A percentile compares a stretch with the other conserved stretches of the same genome.
Evolutionary conservation across 257 asterid genomes (phyloP).

Genomic region (Nicotiana obtusifolia): DNA sequence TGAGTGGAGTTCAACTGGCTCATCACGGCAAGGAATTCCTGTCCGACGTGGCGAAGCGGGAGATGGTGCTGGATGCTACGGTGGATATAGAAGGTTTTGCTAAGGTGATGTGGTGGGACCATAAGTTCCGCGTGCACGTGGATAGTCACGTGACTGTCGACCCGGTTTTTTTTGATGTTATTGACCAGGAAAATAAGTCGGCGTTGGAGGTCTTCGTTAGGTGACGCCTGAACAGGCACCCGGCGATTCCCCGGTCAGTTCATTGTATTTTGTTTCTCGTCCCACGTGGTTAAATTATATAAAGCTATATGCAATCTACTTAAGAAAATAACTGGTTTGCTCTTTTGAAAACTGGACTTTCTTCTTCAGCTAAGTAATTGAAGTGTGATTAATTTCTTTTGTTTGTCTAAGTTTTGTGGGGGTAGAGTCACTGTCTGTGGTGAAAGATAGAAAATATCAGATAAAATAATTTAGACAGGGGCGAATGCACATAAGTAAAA

Average conservation of each 20-base stretch:
- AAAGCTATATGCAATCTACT: too few relatives aligned
- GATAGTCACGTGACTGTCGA: conserved; percentile 94
- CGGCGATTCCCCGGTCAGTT: neutral
- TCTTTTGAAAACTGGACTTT: too few relatives aligned
- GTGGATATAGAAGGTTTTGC: conserved; percentile 80
- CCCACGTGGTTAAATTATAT: too few relatives aligned
- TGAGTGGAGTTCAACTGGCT: conserved; percentile 72
- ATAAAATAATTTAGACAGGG: too few relatives aligned
- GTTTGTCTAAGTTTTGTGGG: too few relatives aligned
- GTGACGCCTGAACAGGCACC: neutral
- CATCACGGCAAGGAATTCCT: conserved; percentile 59
- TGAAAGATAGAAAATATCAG: too few relatives aligned
- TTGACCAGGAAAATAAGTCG: conserved; percentile 75
- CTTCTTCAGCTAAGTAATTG: too few relatives aligned
- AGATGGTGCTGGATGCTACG: conserved; percentile 79
- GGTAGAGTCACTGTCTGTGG: too few relatives aligned
- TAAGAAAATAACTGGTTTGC: too few relatives aligned
- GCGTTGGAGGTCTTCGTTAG: conserved; percentile 42
- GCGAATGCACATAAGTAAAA: too few relatives aligned
- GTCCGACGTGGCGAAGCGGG: conserved; percentile 65
- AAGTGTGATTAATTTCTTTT: too few relatives aligned
- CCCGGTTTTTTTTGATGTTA: conserved; percentile 74
- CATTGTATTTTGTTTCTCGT: neutral
- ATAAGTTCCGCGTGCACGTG: conserved; percentile 74
- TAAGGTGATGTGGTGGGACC: conserved; percentile 88